These are phyloP conservation scores for Clitopilus hobsonii DNA, from an alignment of 768 basidiomycete species.

Conservation along the genomic window DNA sequence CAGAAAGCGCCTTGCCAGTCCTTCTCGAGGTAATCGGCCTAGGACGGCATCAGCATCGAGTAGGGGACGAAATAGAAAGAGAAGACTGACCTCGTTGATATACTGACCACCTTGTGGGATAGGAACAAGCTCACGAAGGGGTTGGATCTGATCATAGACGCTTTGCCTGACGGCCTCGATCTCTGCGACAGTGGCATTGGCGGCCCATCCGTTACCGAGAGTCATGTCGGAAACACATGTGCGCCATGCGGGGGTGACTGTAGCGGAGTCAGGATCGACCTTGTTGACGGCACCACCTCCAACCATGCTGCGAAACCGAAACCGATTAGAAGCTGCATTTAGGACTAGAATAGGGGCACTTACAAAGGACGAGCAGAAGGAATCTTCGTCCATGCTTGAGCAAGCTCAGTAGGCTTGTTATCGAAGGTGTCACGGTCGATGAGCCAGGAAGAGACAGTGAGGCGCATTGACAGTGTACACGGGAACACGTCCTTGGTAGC, in stretches of 20 bases:
- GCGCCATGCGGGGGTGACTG: not conserved
- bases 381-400: not conserved
- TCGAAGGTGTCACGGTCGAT: constrained; percentile 3
- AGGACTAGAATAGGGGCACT: constrained; percentile 3
- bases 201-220: not conserved
- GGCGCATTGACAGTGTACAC: constrained; percentile 31
- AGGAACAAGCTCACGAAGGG: not conserved
- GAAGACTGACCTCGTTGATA: constrained; percentile 14
- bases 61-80: constrained; percentile 25
- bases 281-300: constrained; percentile 39
- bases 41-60: constrained; percentile 44
- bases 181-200: not conserved
- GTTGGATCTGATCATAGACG: not conserved
- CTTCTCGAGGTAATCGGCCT: constrained; percentile 39
- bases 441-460: constrained; percentile 1
- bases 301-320: constrained; percentile 23
- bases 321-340: not conserved
- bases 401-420: not conserved
- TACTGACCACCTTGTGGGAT: not conserved
- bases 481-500: constrained; percentile 38
- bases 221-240: not conserved
- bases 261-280: constrained; percentile 29
- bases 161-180: not conserved
- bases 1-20: constrained; percentile 39
- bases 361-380: not conserved